Base-by-base conservation (phyloP, 139 green algal species). In the Micractinium sp. region DNA sequence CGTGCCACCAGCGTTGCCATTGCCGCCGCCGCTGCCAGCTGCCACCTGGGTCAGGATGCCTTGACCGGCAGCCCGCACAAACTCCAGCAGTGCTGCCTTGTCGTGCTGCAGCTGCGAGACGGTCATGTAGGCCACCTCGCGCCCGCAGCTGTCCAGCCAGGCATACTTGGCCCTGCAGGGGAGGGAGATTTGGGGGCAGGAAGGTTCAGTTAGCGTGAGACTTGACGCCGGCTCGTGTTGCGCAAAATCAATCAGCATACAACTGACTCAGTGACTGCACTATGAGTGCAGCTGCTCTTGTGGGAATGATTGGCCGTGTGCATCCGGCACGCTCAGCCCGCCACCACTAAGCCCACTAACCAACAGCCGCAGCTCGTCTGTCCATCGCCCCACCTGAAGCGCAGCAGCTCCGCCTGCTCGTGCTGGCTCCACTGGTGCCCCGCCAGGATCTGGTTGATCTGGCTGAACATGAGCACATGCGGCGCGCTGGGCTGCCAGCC, bases 121-220 rank as follows among this genome's bases (percentile, higher is more conserved):
- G 39, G n/a, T 88, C 15, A 88, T 47, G 27, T 38, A 88, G 12
- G 82, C 76, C 60, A 92, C 69, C 38, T 92, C 76, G 36, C 89
- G 88, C 16, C 85, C 85, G 63, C 60, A 69, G 63, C 16, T 67
- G 56, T 92, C 89, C 47, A 92, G 79, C 71, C 47, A 81, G 33
- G 75, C 85, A 25, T 69, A 88, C 85, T 82, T 88, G 71, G 71
- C 85, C 71, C 85, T 88, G 78, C 13, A 56, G 23, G 36, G 3
- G 20, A 82, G 25, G 77, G 12, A 12, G 47, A 9, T 56, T 56
- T 71, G 63, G 14, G 22, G 63, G 63, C 20, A 27, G 63, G 63
- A 25, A 53, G 74, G 74, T 1, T 9, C 33, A 23, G 33, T 53
- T 16, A 29, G 19, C 33, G 23, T 31, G 25, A 36, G 69, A 4